Conservation (phyloP, 2,329 filamentous ascomycete genomes). For the Biscogniauxia mediterranea region DNA sequence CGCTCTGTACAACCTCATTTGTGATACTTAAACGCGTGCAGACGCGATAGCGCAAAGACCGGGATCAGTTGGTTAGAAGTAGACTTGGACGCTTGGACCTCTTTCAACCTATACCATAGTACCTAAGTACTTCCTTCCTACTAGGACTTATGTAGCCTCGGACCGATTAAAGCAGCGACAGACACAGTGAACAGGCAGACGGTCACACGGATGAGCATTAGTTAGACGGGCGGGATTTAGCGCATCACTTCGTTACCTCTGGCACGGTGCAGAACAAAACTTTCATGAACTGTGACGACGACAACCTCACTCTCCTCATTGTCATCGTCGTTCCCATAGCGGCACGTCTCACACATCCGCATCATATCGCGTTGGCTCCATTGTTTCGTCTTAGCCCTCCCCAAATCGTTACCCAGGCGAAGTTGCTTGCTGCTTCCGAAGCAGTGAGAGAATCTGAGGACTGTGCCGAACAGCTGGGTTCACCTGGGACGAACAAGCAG, state of each 20-base stretch:
- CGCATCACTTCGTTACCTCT: slow-evolving; percentile 5
- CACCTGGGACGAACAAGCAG: too few species aligned
- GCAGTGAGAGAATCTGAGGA: too few species aligned
- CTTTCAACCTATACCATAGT: neutral
- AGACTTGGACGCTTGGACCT: neutral
- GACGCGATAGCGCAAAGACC: neutral
- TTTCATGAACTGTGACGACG: slow-evolving; percentile 16
- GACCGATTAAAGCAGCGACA: neutral
- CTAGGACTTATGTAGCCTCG: neutral
- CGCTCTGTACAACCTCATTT: too few species aligned
- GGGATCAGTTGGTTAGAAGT: too few species aligned
- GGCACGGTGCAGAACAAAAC: slow-evolving; percentile 14
- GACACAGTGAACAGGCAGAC: too few species aligned
- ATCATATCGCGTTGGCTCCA: too few species aligned
- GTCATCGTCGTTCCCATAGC: neutral
- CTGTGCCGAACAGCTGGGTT: too few species aligned
- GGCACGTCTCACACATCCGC: too few species aligned
- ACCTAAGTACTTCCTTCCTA: neutral
- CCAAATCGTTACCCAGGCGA: too few species aligned
- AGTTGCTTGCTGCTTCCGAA: too few species aligned
- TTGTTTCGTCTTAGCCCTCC: too few species aligned
- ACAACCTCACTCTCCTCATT: neutral
- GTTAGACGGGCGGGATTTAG: neutral
- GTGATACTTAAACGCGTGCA: neutral
- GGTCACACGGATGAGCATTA: too few species aligned